Evolutionary conservation across 225 moss, liverwort and hornwort genomes (phyloP).

Genomic region (Bryoerythrophyllum caledonicum): DNA sequence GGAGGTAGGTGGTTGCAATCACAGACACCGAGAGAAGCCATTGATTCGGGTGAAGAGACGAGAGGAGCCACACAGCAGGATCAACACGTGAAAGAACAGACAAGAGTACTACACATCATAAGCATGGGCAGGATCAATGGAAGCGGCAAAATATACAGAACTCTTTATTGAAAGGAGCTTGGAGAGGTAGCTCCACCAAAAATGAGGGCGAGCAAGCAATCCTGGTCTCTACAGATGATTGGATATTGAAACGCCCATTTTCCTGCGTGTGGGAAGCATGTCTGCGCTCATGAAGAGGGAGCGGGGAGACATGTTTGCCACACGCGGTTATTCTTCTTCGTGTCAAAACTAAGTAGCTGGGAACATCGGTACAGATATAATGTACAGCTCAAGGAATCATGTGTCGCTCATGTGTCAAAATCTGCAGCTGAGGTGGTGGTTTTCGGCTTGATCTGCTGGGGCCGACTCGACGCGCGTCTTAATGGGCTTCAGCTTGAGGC

Average conservation of each 20-base stretch:
- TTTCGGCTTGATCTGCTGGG: background rate
- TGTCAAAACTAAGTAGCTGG: conserved; percentile 17
- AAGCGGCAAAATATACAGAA: conserved; percentile 6
- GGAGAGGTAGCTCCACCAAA: background rate
- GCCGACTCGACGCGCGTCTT: conserved; percentile 77
- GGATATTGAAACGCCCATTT: conserved; percentile 26
- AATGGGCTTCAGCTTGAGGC: conserved; percentile 93
- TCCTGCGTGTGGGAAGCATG: conserved; percentile 11
- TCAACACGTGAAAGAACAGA: too few relatives aligned
- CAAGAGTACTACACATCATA: too few relatives aligned
- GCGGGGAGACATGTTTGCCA: conserved; percentile 52
- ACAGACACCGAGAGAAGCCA: background rate
- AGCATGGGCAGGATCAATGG: too few relatives aligned
- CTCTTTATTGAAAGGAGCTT: conserved; percentile 23
- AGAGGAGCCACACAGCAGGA: too few relatives aligned
- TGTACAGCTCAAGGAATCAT: conserved; percentile 42
- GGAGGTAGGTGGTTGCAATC: background rate
- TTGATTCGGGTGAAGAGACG: too few relatives aligned
- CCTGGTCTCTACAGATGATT: conserved; percentile 22
- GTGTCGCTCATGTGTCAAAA: conserved; percentile 22
- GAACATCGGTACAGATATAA: background rate
- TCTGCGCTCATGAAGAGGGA: background rate
- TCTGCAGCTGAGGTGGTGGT: conserved; percentile 2
- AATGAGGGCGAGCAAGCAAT: background rate
- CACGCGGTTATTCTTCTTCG: conserved; percentile 40